Conservation (phyloP, 257 asterid species). For the Solanum arcanum region DNA sequence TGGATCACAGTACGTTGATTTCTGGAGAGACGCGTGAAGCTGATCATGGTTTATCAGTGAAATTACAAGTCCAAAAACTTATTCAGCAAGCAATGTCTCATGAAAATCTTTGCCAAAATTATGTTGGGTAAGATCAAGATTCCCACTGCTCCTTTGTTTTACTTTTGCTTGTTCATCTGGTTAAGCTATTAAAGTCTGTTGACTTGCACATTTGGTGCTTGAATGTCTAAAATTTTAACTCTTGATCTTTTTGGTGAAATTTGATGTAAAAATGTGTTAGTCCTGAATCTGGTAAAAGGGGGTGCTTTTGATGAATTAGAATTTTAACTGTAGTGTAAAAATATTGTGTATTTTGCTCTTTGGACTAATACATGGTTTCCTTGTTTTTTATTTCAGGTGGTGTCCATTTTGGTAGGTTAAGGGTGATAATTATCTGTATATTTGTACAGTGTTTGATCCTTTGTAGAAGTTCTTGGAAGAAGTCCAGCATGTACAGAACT, state of each 20-base stretch:
- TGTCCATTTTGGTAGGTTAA: conserved; percentile 87
- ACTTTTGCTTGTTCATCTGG: background rate
- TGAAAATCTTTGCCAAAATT: conserved; percentile 94
- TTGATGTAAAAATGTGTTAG: background rate
- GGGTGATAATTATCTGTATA: background rate
- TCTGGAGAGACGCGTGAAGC: conserved; percentile 76
- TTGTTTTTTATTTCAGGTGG: conserved; percentile 58
- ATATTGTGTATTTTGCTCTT: background rate
- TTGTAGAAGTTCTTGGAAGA: background rate
- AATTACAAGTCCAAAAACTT: conserved; percentile 89
- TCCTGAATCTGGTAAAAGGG: background rate
- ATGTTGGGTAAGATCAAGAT: conserved; percentile 65
- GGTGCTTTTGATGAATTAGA: background rate
- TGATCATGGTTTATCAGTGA: conserved; percentile 90
- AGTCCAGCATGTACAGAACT: background rate
- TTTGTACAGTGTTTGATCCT: background rate
- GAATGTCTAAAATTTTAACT: background rate
- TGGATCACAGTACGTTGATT: conserved; percentile 52
- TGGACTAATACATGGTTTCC: background rate
- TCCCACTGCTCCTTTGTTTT: background rate
- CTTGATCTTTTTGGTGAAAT: background rate
- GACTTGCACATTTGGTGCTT: background rate
- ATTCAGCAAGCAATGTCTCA: conserved; percentile 84
- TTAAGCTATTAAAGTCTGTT: background rate
- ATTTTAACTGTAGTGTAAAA: background rate